Conservation (phyloP, 352 stramenopile species). For the Phytophthora niederhauseri region DNA sequence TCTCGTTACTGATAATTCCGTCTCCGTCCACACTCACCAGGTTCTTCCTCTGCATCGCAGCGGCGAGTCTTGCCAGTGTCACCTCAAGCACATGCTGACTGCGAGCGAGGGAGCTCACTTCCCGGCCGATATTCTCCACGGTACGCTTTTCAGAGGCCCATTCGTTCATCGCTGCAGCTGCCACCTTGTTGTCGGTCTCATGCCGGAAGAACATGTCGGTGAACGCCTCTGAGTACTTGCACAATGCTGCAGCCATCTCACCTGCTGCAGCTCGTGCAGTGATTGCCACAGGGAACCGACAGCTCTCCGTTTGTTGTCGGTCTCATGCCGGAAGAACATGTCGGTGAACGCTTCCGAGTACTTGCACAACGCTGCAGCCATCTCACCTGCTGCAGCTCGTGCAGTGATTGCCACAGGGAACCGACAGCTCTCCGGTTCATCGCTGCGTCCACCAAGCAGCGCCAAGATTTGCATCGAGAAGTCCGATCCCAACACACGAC, state of each 20-base stretch:
- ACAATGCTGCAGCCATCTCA: constrained; percentile 47
- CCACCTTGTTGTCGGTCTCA: constrained; percentile 33
- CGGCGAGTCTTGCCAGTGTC: constrained; percentile 31
- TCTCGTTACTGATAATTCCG: neutral
- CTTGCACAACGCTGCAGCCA: constrained; percentile 41
- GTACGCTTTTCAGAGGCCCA: constrained; percentile 43
- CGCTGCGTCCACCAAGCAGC: constrained; percentile 41
- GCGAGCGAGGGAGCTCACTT: constrained; percentile 49
- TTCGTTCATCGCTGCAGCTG: constrained; percentile 35
- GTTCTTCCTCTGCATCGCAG: constrained; percentile 25
- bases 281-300: constrained; percentile 38
- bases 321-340: constrained; percentile 42
- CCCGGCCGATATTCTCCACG: constrained; percentile 45
- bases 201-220: constrained; percentile 51
- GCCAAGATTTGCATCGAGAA: constrained; percentile 71
- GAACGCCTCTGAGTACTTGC: constrained; percentile 61
- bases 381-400: constrained; percentile 38
- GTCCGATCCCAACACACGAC: constrained; percentile 61
- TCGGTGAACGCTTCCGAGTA: constrained; percentile 72
- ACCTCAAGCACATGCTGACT: constrained; percentile 51
- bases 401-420: constrained; percentile 39
- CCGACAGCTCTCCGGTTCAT: constrained; percentile 39
- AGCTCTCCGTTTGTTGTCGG: too few relatives aligned
- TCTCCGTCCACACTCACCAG: neutral
- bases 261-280: constrained; percentile 31